A percentile compares a stretch with the other conserved stretches of the same genome.
These are phyloP conservation scores for Fistulinella cinereoalba DNA, from an alignment of 1,284 basidiomycete genomes.

Conservation along the genomic window DNA sequence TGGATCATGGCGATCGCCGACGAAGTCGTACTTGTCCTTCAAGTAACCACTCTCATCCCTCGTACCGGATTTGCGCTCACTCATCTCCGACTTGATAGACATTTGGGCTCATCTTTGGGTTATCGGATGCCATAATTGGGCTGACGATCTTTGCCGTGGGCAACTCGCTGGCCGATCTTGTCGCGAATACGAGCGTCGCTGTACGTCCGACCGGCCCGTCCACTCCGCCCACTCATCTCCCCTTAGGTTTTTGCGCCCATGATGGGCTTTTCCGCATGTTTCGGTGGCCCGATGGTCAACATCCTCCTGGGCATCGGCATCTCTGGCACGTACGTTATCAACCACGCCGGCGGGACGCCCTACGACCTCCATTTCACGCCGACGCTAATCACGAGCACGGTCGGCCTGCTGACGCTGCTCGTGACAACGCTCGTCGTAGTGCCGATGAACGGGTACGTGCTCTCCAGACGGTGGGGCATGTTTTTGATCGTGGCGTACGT, in stretches of 20 bases:
- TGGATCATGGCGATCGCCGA: slow-evolving; percentile 97
- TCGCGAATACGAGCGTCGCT: slow-evolving; percentile 94
- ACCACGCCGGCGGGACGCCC: slow-evolving; percentile 49
- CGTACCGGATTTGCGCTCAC: slow-evolving; percentile 5
- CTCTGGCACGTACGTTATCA: slow-evolving; percentile 72
- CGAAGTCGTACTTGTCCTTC: slow-evolving; percentile 85
- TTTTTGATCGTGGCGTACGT: slow-evolving; percentile 76
- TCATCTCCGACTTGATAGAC: slow-evolving; percentile 51
- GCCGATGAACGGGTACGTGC: slow-evolving; percentile 79
- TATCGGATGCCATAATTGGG: slow-evolving; percentile 97
- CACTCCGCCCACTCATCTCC: not conserved
- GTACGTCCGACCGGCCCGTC: slow-evolving; percentile 40
- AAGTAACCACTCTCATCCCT: slow-evolving; percentile 44
- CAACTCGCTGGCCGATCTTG: slow-evolving; percentile 94
- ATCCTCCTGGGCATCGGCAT: slow-evolving; percentile 88
- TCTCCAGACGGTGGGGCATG: slow-evolving; percentile 78
- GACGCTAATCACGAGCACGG: slow-evolving; percentile 80
- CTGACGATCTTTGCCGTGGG: slow-evolving; percentile 95
- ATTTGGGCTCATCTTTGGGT: slow-evolving; percentile 88
- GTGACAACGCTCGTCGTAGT: slow-evolving; percentile 80
- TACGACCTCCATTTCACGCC: slow-evolving; percentile 76
- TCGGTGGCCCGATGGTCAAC: slow-evolving; percentile 95
- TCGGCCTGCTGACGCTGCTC: slow-evolving; percentile 76
- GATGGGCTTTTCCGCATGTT: slow-evolving; percentile 93
- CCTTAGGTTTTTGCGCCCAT: slow-evolving; percentile 73